Conservation (phyloP, 139 green algal genomes). For the Parachlorella kessleri region DNA sequence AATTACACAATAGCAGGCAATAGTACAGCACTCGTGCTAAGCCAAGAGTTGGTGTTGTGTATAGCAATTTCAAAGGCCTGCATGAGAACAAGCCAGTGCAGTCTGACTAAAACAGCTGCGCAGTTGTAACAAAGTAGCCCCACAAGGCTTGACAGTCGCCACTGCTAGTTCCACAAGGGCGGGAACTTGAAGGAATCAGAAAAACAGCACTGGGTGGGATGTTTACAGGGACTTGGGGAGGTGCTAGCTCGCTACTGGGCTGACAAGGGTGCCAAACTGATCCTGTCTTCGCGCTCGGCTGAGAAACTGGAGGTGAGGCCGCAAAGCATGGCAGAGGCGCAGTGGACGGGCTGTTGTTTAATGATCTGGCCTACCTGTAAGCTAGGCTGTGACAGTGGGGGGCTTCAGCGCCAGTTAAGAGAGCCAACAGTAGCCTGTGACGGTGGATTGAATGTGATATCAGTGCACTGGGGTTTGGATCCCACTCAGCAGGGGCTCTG, state of each 20-base stretch:
- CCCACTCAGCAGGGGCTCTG: too few species aligned
- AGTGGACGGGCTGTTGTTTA: not conserved
- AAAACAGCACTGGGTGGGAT: not conserved
- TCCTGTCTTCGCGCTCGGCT: conserved; percentile 68
- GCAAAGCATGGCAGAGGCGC: not conserved
- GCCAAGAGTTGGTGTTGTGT: not conserved
- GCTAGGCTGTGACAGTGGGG: not conserved
- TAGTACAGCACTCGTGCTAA: not conserved
- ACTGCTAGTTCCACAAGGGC: not conserved
- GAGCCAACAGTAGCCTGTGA: too few species aligned
- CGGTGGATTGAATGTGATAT: too few species aligned
- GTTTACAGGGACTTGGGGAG: conserved; percentile 64
- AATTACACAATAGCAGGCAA: not conserved
- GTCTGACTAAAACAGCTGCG: not conserved
- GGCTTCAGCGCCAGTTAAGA: too few species aligned
- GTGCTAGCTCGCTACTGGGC: conserved; percentile 67
- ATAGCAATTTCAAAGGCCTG: not conserved
- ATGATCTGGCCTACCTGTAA: not conserved
- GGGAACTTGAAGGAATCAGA: not conserved
- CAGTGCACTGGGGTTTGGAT: too few species aligned
- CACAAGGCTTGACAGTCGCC: not conserved
- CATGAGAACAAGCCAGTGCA: not conserved
- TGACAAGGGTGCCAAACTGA: conserved; percentile 56
- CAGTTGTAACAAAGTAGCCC: not conserved
- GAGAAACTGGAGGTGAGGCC: conserved; percentile 58